Conservation (phyloP, 225 moss, liverwort and hornwort genomes). For the Rhytidiadelphus loreus region DNA sequence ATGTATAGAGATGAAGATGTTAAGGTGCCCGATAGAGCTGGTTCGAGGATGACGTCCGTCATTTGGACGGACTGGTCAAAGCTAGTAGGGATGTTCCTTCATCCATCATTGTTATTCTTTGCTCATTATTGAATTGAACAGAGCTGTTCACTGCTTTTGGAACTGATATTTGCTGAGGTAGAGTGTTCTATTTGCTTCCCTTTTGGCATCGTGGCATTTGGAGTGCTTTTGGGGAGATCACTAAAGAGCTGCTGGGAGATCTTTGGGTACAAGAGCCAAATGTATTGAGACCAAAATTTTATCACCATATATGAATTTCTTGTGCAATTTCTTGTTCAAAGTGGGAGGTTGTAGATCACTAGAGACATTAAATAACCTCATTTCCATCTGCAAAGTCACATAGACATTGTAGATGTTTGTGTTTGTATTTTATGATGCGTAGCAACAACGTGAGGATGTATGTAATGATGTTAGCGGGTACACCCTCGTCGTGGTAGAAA, state of each 20-base stretch:
- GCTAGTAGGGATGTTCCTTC: neutral
- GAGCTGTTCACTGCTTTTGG: neutral
- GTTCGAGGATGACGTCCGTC: neutral
- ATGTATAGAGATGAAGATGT: slow-evolving; percentile 2
- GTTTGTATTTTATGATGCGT: too few species aligned
- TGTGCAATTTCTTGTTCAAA: neutral
- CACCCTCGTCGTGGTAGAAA: too few species aligned
- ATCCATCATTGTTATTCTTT: slow-evolving; percentile 1
- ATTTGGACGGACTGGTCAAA: neutral
- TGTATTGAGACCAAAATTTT: neutral
- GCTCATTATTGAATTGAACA: slow-evolving; percentile 2
- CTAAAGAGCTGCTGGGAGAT: neutral
- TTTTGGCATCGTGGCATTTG: neutral
- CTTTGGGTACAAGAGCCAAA: neutral
- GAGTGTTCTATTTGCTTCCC: neutral
- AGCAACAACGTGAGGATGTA: too few species aligned
- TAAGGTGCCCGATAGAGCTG: neutral
- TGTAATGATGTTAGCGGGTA: too few species aligned
- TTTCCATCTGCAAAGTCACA: too few species aligned
- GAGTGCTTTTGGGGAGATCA: neutral
- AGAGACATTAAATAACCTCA: too few species aligned
- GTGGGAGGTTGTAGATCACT: neutral
- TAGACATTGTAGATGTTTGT: too few species aligned
- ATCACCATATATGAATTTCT: neutral
- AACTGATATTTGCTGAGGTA: neutral